Percentiles rank a stretch among this genome's conserved stretches.
Evolutionary conservation across 1,284 basidiomycete species (phyloP).

Genomic region (Prillingera fragicola): DNA sequence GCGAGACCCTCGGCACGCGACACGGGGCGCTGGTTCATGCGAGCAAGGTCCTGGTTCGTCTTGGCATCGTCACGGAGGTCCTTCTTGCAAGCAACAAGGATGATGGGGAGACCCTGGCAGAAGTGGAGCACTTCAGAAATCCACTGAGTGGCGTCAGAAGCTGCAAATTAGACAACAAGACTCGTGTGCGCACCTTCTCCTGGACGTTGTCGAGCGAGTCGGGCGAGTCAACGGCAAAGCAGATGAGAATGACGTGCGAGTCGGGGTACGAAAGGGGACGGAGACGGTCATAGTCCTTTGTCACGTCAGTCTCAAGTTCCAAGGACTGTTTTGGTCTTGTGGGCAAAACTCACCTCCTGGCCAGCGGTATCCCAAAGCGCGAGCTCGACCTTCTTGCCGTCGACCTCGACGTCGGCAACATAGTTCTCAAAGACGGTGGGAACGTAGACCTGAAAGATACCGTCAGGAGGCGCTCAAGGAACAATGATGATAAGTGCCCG

Average conservation of each 20-base stretch:
- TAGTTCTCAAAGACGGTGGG: constrained; percentile 85
- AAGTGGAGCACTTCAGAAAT: constrained; percentile 91
- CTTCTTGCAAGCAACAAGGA: constrained; percentile 90
- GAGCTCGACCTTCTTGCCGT: constrained; percentile 84
- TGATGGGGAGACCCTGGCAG: constrained; percentile 77
- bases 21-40: constrained; percentile 75
- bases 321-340: not conserved
- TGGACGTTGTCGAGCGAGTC: constrained; percentile 91
- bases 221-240: constrained; percentile 86
- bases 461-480: constrained; percentile 1
- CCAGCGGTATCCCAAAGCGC: constrained; percentile 95
- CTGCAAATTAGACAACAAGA: constrained; percentile 1
- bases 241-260: constrained; percentile 88
- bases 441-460: constrained; percentile 65
- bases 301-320: constrained; percentile 18
- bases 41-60: constrained; percentile 71
- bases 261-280: constrained; percentile 86
- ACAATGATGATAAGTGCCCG: constrained; percentile 7
- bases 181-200: constrained; percentile 65
- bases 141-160: constrained; percentile 70
- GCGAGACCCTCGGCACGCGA: constrained; percentile 69
- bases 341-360: constrained; percentile 58
- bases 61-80: constrained; percentile 73
- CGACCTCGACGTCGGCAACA: constrained; percentile 82
- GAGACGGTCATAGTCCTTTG: constrained; percentile 65